Base-by-base conservation (phyloP, 768 basidiomycete species). In the Neoboletus subvelutipes region DNA sequence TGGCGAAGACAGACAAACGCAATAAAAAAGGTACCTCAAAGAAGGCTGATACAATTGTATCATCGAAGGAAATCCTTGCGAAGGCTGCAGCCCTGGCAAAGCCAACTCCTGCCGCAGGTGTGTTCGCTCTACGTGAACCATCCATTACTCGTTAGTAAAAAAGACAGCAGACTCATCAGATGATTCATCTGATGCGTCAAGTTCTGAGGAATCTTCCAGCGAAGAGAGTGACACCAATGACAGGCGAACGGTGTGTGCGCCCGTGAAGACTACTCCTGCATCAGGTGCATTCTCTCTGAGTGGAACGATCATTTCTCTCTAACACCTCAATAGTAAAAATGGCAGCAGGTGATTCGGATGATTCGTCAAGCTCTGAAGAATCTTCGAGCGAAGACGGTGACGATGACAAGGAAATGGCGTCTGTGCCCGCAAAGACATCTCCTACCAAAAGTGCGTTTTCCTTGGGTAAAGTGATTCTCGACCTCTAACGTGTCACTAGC, bases 191-290 rank as follows among this genome's bases (percentile, higher is more conserved):
- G 47, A 59, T 31, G 5, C 55, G 3, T 61, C 60, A 7, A 58
- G 45, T 31, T 39, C 61, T 5, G 58, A 53, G 50, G 68, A 52
- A 50, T 66, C 55, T 41, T 64, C 55, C 3, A 54, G 55, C 29
- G 55, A 53, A 17, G 60, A 59, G 2, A 49, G 39, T 11, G 33
- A 47, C 6, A 33, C 22, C 12, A 5, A 9, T 9, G 17, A 26
- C 24, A 36, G 45, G 20, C 37, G 20, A 24, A 43, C 39, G 33
- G 10, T 2, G n/a, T 22, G 86, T 10, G 20, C 13, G 1, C 22
- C 12, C 83, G 77, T 69, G n/a, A 83, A 84, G 58, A 71, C 76
- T 13, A 65, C 73, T 47, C 65, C 75, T 58, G 72, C 73, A 26
- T 69, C 76, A 61, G 78, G 58, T 59, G 15, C 20, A 7, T 58